Evolutionary conservation across 23 red algal species (phyloP).

Genomic region (Chondrus crispus): DNA sequence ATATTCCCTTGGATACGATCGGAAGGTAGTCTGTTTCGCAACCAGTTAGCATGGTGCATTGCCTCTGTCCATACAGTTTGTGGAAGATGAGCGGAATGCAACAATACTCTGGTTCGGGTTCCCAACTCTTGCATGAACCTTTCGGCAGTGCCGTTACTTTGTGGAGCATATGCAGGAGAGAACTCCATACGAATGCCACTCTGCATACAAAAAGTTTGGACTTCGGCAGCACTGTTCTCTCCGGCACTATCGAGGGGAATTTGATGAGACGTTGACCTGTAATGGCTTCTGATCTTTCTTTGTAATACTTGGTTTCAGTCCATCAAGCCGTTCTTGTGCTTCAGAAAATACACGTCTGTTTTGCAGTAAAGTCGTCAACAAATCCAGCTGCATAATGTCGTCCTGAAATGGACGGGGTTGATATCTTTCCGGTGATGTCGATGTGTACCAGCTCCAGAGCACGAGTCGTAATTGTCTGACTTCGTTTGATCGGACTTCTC

Average conservation of each 20-base stretch:
- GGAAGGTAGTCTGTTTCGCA: neutral
- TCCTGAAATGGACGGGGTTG: neutral
- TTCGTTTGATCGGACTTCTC: neutral
- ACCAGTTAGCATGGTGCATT: neutral
- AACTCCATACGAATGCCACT: neutral
- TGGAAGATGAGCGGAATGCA: neutral
- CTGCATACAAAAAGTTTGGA: neutral
- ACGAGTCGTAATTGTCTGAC: neutral
- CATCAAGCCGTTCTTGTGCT: neutral
- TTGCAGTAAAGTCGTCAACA: neutral
- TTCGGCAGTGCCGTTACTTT: neutral
- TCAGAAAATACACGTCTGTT: neutral
- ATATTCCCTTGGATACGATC: neutral
- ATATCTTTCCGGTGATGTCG: slow-evolving; percentile 23
- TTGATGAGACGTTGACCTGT: neutral
- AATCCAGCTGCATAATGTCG: neutral
- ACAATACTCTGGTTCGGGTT: neutral
- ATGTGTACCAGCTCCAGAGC: neutral
- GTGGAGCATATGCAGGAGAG: neutral
- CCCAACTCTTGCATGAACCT: neutral
- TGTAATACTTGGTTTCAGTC: neutral
- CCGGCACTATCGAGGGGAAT: neutral
- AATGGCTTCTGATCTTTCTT: neutral
- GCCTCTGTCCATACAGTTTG: neutral
- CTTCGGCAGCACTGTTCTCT: neutral